Evolutionary conservation across 192 early-diverging fungal genomes (phyloP).

Genomic region (Oehlia diaphana): DNA sequence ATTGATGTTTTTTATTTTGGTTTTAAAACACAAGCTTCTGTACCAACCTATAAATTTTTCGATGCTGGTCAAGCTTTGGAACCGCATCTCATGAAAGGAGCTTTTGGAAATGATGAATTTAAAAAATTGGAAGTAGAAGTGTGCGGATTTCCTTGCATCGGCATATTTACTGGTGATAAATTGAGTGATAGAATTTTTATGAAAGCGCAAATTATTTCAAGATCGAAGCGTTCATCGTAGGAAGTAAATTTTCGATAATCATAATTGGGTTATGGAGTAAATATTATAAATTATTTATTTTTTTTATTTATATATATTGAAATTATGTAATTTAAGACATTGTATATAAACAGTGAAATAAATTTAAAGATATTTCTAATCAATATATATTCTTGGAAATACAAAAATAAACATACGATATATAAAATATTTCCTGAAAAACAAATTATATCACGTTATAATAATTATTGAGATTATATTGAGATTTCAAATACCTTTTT

Average conservation of each 20-base stretch:
- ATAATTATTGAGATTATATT: slow-evolving; percentile 19
- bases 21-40: not conserved
- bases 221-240: not conserved
- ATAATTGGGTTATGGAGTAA: too few relatives aligned
- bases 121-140: not conserved
- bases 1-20: slow-evolving; percentile 5
- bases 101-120: not conserved
- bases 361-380: slow-evolving; percentile 23
- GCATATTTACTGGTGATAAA: not conserved
- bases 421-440: slow-evolving; percentile 11
- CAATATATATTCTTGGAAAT: slow-evolving; percentile 30
- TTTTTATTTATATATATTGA: too few relatives aligned
- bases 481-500: not conserved
- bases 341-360: not conserved
- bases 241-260: too few relatives aligned
- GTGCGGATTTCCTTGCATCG: slow-evolving; percentile 1
- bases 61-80: not conserved
- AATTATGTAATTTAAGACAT: too few relatives aligned
- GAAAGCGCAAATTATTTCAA: slow-evolving; percentile 12
- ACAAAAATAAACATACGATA: slow-evolving; percentile 9
- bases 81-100: not conserved
- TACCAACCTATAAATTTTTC: slow-evolving; percentile 1
- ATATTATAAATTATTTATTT: too few relatives aligned
- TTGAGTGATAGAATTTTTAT: not conserved
- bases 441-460: slow-evolving; percentile 5